phyloP scores from a whole-genome alignment of 2,329 filamentous ascomycete genomes.

The Ophiostoma novo-ulmi region DNA sequence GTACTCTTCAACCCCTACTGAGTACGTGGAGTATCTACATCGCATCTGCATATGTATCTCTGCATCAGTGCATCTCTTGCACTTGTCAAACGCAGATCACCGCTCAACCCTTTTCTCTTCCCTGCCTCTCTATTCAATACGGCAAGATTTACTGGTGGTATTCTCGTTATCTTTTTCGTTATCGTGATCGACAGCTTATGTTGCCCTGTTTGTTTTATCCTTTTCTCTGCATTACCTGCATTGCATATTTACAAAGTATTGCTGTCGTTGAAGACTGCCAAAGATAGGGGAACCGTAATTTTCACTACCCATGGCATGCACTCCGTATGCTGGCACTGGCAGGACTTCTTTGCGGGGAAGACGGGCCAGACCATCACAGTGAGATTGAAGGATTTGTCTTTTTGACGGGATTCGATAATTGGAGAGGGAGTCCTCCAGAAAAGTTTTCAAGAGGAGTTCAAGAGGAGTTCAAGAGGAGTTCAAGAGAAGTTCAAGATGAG shows the following conservation, averaged over 20 bases:
- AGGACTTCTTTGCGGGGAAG: background rate
- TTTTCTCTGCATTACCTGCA: background rate
- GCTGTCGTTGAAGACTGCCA: background rate
- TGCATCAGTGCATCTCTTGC: background rate
- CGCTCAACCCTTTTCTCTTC: background rate
- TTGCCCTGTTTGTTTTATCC: background rate
- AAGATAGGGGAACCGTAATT: background rate
- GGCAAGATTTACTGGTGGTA: background rate
- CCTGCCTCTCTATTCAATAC: background rate
- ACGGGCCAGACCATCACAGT: background rate
- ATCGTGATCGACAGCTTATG: background rate
- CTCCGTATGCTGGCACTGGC: background rate
- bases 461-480: background rate
- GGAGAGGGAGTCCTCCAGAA: too few relatives aligned
- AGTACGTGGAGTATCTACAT: background rate
- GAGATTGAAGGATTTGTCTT: background rate
- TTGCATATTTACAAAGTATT: background rate
- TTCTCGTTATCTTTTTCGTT: background rate
- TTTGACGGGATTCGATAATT: too few relatives aligned
- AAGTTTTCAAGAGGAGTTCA: background rate
- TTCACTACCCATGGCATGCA: background rate
- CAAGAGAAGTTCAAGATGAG: background rate
- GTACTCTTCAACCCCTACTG: too few relatives aligned
- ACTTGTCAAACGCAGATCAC: background rate
- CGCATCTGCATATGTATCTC: background rate